These are phyloP conservation scores for Adansonia digitata DNA, from an alignment of 345 rosid genomes.

Conservation along the genomic window DNA sequence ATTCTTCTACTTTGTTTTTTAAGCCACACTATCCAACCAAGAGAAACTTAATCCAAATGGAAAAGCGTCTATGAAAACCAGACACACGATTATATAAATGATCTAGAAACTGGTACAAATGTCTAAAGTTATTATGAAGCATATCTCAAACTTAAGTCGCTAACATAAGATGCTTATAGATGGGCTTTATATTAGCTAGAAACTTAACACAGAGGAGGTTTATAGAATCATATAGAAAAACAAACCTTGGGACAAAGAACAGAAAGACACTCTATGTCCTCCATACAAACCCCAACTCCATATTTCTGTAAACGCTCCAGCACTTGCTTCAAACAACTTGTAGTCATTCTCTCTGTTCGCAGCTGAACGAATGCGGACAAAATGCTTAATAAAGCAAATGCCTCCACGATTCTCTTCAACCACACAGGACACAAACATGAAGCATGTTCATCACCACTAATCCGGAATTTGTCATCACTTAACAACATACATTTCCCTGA, in stretches of 20 bases:
- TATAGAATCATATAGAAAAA: not conserved
- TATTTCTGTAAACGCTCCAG: slow-evolving; percentile 40
- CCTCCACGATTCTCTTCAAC: slow-evolving; percentile 63
- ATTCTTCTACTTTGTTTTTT: not conserved
- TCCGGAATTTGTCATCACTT: slow-evolving; percentile 18
- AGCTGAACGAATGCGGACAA: slow-evolving; percentile 44
- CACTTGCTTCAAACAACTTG: slow-evolving; percentile 39
- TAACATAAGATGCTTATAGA: not conserved
- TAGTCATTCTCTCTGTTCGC: slow-evolving; percentile 32
- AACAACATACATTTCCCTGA: slow-evolving; percentile 49
- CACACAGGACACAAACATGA: slow-evolving; percentile 68
- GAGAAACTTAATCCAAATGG: not conserved
- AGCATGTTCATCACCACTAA: slow-evolving; percentile 8
- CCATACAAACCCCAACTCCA: slow-evolving; percentile 44
- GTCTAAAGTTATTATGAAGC: not conserved
- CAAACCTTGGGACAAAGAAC: slow-evolving; percentile 68
- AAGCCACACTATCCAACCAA: not conserved
- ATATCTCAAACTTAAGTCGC: not conserved
- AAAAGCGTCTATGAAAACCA: not conserved
- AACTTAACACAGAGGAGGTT: not conserved
- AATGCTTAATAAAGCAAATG: slow-evolving; percentile 59
- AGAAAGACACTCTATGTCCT: slow-evolving; percentile 65
- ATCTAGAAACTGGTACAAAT: not conserved
- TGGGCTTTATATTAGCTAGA: not conserved
- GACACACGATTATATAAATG: not conserved